Percentiles rank a stretch among this genome's conserved stretches.
These are phyloP conservation scores for Penicillium sp. DNA, from an alignment of 2,329 filamentous ascomycete species.

Conservation along the genomic window DNA sequence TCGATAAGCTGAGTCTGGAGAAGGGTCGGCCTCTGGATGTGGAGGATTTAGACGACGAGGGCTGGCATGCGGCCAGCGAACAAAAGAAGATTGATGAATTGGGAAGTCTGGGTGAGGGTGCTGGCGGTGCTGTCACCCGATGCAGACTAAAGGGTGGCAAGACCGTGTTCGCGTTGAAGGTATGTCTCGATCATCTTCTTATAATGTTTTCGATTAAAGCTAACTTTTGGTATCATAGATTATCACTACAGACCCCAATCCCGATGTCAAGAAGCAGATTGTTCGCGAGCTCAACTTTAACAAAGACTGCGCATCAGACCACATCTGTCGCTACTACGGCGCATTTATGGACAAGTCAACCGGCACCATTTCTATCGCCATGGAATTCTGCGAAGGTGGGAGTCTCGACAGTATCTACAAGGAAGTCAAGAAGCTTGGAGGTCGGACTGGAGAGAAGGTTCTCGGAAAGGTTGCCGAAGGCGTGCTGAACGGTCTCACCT, in stretches of 20 bases:
- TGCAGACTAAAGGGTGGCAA: conserved; percentile 86
- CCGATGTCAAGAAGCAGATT: conserved; percentile 97
- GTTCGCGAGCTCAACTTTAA: conserved; percentile 95
- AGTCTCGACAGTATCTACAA: conserved; percentile 95
- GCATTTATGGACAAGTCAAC: conserved; percentile 95
- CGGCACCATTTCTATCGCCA: conserved; percentile 94
- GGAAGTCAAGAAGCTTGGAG: conserved; percentile 91
- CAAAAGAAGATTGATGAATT: conserved; percentile 83
- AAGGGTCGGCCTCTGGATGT: conserved; percentile 81
- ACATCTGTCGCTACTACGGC: conserved; percentile 96
- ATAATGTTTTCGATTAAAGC: conserved; percentile 2
- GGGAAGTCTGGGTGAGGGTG: conserved; percentile 86
- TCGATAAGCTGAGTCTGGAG: conserved; percentile 76
- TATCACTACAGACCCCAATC: conserved; percentile 96
- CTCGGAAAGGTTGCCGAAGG: conserved; percentile 95
- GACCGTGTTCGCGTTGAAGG: conserved; percentile 94
- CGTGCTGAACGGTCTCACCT: conserved; percentile 86
- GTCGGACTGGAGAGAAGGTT: conserved; percentile 93
- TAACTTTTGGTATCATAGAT: conserved; percentile 53
- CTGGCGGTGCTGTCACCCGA: conserved; percentile 88
- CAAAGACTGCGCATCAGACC: conserved; percentile 90
- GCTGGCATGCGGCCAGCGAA: conserved; percentile 87
- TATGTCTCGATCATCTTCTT: conserved; percentile 39
- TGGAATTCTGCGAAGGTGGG: conserved; percentile 98
- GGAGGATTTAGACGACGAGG: conserved; percentile 89